Evolutionary conservation across 352 stramenopile species (phyloP).

Genomic region (Elongisporangium anandrum): DNA sequence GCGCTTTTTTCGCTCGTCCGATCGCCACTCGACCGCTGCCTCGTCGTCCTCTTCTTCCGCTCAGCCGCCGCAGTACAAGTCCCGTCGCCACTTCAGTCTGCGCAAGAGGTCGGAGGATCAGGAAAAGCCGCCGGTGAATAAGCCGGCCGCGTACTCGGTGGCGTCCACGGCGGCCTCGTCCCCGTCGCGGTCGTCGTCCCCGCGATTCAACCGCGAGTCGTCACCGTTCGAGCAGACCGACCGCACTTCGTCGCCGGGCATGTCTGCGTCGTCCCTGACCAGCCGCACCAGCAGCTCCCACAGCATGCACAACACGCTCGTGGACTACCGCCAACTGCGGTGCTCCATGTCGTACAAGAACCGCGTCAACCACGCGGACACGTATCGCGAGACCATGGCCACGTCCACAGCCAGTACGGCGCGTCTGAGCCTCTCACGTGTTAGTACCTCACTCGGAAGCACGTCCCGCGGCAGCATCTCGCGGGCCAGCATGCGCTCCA

Average conservation of each 20-base stretch:
- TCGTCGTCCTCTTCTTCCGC: constrained; percentile 42
- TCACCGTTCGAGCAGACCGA: constrained; percentile 10
- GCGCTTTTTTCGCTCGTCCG: background rate
- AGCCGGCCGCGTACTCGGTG: constrained; percentile 11
- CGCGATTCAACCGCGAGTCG: constrained; percentile 10
- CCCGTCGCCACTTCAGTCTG: constrained; percentile 57
- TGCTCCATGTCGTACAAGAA: constrained; percentile 89
- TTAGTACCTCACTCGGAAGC: constrained; percentile 2
- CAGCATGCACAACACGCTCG: constrained; percentile 44
- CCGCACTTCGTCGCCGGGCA: background rate
- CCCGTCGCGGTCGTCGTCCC: constrained; percentile 8
- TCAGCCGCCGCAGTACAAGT: constrained; percentile 49
- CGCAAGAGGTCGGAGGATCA: constrained; percentile 39
- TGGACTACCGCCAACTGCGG: constrained; percentile 69
- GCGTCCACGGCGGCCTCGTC: constrained; percentile 9
- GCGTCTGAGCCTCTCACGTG: constrained; percentile 25
- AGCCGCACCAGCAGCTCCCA: constrained; percentile 11
- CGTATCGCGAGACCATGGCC: constrained; percentile 19
- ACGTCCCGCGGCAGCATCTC: background rate
- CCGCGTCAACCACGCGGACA: constrained; percentile 30
- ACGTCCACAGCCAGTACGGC: constrained; percentile 19
- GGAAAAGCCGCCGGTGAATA: constrained; percentile 5
- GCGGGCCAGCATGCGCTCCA: background rate
- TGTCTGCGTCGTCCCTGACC: constrained; percentile 7
- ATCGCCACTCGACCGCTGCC: background rate